Conservation (phyloP, 495 filamentous ascomycete species). For the Podospora anserina region DNA sequence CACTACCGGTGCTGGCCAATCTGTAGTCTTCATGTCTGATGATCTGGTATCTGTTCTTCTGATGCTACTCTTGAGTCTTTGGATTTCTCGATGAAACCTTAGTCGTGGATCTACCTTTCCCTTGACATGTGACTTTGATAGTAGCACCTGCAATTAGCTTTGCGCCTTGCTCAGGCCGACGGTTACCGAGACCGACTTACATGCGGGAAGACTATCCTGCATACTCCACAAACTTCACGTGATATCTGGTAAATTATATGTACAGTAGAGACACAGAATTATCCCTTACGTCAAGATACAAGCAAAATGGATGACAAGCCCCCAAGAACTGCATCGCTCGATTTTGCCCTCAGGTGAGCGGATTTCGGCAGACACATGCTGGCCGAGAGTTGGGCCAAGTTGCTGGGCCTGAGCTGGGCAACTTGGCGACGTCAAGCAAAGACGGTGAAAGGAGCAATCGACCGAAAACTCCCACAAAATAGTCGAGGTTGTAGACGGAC, state of each 20-base stretch:
- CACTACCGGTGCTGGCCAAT: neutral
- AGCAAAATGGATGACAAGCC: neutral
- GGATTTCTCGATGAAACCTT: too few species aligned
- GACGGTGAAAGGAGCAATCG: neutral
- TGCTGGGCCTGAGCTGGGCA: constrained; percentile 8
- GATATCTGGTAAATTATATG: neutral
- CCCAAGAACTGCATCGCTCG: neutral
- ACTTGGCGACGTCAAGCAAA: constrained; percentile 11
- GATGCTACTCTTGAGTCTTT: too few species aligned
- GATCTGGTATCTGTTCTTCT: too few species aligned
- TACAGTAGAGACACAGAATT: neutral
- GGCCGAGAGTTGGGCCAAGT: constrained; percentile 11
- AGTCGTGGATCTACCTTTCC: neutral
- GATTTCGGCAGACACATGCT: neutral
- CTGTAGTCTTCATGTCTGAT: neutral
- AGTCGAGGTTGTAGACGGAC: neutral
- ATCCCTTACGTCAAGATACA: neutral
- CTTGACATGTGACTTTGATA: neutral
- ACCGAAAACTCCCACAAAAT: neutral
- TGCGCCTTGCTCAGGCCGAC: neutral
- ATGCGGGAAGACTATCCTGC: neutral
- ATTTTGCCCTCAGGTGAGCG: neutral
- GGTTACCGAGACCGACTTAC: neutral
- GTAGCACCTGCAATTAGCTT: too few species aligned
- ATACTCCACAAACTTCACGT: neutral